Evolutionary conservation across 768 basidiomycete genomes (phyloP), one percentile per base, ranked within the genome.

Genomic region (Ramaria rubella): DNA sequence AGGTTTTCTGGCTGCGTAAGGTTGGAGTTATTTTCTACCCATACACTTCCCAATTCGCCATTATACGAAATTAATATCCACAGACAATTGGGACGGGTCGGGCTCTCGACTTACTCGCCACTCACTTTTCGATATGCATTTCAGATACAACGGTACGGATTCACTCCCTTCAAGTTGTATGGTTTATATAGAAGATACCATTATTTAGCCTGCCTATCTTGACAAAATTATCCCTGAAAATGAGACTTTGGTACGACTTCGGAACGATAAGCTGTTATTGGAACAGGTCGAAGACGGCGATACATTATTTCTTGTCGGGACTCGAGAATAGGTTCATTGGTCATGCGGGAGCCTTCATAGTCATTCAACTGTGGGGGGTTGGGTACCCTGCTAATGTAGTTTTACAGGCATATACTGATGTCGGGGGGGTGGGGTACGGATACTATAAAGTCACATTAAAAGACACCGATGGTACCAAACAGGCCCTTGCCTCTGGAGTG

Each of bases 1-100:
- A 71, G 50, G 63, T 76, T 6, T 77, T 89, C 49, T 93, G 90
- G 90, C 79, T 87, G 55, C 72, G 76, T 49, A 90, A 87, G 78
- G 89, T 87, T 63, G 60, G 69, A 62, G 2, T 36, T 58, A 42
- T n/a, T 42, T 9, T 23, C n/a, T 38, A 42, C 6, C 38, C 15
- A 42, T n/a, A 17, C 11, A 17, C 17, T 21, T 42, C 11, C 6
- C 1, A 27, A 5, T 48, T 48, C 46, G 26, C 17, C 29, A n/a
- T 48, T 27, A 3, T 46, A 46, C 12, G 1, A 30, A 48, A 17
- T 26, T 48, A 3, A 27, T 31, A 23, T 43, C 36, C 38, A 31
- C 59, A 89, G 86, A 72, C 74, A 7, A 65, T 81, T 14, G 67
- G 77, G 11, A 73, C 80, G 9, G 88, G 88, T 1, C 81, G 72